A percentile compares a stretch with the other conserved stretches of the same genome.
phyloP scores from a whole-genome alignment of 805 yeast species.

The Yamadazyma akitaensis region DNA sequence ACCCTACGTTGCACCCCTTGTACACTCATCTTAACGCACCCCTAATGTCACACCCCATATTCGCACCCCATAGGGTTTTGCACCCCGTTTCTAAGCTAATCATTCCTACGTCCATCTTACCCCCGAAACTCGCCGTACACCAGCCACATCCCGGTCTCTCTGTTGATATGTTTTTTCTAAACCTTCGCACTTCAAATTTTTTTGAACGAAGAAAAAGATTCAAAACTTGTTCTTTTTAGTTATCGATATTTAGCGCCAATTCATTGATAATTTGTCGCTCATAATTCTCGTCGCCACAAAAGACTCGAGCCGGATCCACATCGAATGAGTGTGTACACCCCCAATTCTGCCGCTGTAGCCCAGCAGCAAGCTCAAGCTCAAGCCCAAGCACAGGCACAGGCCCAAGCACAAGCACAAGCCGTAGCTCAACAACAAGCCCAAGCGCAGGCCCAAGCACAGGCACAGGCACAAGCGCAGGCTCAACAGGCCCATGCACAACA shows the following conservation, averaged over 20 bases:
- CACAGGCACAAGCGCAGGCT: slow-evolving; percentile 2
- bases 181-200: slow-evolving; percentile 6
- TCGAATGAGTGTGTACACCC: slow-evolving; percentile 33
- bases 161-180: slow-evolving; percentile 1
- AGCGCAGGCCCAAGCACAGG: slow-evolving; percentile 19
- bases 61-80: background rate
- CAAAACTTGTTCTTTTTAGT: slow-evolving; percentile 1
- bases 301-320: background rate
- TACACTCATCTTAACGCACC: too few relatives aligned
- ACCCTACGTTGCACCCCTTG: too few relatives aligned
- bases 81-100: background rate
- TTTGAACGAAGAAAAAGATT: background rate
- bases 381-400: slow-evolving; percentile 23
- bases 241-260: background rate
- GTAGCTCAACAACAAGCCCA: slow-evolving; percentile 17
- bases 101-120: background rate
- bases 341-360: slow-evolving; percentile 27
- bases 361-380: slow-evolving; percentile 17
- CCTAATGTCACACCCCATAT: too few relatives aligned
- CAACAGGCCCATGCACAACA: slow-evolving; percentile 22
- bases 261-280: background rate
- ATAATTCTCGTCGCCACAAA: background rate
- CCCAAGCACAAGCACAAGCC: slow-evolving; percentile 20
- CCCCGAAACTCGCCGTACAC: background rate
- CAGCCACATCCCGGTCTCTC: background rate